A percentile compares a stretch with the other conserved stretches of the same genome.
Conservation (phyloP, 805 yeast species). For the Kodamaea leandrae region DNA sequence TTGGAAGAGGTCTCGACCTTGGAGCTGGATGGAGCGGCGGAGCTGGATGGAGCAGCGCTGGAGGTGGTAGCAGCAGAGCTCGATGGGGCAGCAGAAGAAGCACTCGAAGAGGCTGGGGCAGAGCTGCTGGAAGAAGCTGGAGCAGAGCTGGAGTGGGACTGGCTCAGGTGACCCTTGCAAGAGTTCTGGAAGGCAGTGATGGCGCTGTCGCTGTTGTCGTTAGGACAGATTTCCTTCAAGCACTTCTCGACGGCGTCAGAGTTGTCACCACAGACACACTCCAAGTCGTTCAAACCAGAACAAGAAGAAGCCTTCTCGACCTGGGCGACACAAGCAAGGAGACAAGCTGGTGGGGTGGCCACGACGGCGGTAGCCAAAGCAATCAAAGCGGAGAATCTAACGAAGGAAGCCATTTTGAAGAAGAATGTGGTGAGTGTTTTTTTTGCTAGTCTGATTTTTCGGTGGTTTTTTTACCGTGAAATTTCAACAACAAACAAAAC, state of each 20-base stretch:
- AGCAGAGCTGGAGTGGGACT: conserved; percentile 25
- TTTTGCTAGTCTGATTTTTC: background rate
- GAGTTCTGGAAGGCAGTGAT: conserved; percentile 51
- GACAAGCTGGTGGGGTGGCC: conserved; percentile 86
- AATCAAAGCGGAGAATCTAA: conserved; percentile 33
- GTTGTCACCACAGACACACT: conserved; percentile 66
- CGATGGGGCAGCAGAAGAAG: conserved; percentile 9
- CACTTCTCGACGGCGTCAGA: conserved; percentile 55
- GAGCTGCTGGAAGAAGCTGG: conserved; percentile 27
- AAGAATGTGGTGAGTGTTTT: conserved; percentile 9
- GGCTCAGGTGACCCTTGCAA: conserved; percentile 43
- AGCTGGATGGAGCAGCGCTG: conserved; percentile 5
- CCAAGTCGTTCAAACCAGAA: conserved; percentile 56
- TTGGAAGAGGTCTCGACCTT: conserved; percentile 5
- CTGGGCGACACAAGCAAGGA: conserved; percentile 81
- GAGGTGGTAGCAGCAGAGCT: conserved; percentile 23
- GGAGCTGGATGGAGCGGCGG: conserved; percentile 7
- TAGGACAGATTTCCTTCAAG: conserved; percentile 67
- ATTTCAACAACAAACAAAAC: conserved; percentile 4
- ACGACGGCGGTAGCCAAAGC: conserved; percentile 41
- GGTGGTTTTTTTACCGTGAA: background rate
- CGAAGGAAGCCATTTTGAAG: conserved; percentile 14
- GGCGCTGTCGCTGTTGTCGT: conserved; percentile 58
- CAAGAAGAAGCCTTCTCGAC: conserved; percentile 61
- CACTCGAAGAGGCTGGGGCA: no score